phyloP scores from a whole-genome alignment of 768 basidiomycete genomes.

The Boletellus ananiceps region DNA sequence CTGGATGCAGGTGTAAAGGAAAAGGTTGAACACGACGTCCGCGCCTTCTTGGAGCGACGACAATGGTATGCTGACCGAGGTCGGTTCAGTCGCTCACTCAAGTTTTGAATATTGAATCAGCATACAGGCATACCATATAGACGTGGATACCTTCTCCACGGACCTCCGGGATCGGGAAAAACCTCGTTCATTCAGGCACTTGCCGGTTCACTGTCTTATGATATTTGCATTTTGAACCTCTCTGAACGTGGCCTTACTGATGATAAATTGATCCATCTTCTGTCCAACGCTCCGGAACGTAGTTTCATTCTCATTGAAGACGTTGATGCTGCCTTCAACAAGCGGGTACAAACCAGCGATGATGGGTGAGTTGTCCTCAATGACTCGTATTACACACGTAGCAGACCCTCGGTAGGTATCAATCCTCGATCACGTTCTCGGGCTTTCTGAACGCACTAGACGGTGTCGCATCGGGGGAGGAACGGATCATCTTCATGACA shows the following conservation, averaged over 20 bases:
- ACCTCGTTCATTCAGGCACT: constrained; percentile 98
- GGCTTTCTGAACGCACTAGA: constrained; percentile 96
- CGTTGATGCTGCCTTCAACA: constrained; percentile 94
- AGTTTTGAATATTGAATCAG: constrained; percentile 3
- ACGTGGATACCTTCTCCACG: constrained; percentile 90
- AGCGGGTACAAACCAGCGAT: constrained; percentile 83
- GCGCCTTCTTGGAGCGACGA: constrained; percentile 74
- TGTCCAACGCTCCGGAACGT: constrained; percentile 89
- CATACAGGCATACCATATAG: constrained; percentile 89
- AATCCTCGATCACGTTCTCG: constrained; percentile 95
- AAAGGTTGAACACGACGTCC: constrained; percentile 75
- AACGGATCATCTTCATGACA: constrained; percentile 98
- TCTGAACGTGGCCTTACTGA: constrained; percentile 95
- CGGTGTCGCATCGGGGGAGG: constrained; percentile 95
- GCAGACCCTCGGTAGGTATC: constrained; percentile 53
- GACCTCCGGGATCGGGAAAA: constrained; percentile 97
- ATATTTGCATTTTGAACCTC: constrained; percentile 93
- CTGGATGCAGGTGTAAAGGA: constrained; percentile 80
- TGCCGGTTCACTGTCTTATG: constrained; percentile 87
- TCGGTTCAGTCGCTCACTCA: constrained; percentile 30
- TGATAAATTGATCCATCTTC: constrained; percentile 90
- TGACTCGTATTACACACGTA: constrained; percentile 8
- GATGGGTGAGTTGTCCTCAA: constrained; percentile 66
- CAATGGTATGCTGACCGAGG: constrained; percentile 98
- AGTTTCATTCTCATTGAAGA: constrained; percentile 97